phyloP scores from a whole-genome alignment of 805 yeast genomes.

The Starmerella vitae region DNA sequence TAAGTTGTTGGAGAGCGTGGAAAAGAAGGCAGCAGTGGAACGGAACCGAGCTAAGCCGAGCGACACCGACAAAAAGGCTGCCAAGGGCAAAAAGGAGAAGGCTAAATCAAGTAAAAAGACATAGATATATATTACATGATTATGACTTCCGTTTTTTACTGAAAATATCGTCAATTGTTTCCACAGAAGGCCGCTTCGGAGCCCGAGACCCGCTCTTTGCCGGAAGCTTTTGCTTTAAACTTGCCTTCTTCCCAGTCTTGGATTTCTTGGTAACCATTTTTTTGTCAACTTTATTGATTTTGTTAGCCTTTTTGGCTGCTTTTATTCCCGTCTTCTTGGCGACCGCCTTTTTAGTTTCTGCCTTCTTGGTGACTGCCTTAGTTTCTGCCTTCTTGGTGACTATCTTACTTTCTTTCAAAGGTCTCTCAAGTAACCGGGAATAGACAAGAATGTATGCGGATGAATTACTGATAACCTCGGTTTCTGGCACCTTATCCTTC shows the following conservation, averaged over 20 bases:
- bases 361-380: background rate
- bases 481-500: conserved; percentile 57
- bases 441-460: conserved; percentile 84
- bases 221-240: background rate
- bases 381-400: background rate
- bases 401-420: background rate
- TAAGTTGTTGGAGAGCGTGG: conserved; percentile 42
- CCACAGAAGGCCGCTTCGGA: conserved; percentile 14
- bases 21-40: conserved; percentile 56
- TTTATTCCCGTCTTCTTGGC: background rate
- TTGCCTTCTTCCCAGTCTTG: background rate
- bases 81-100: background rate
- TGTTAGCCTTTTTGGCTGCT: background rate
- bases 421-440: conserved; percentile 35
- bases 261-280: background rate
- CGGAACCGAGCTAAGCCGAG: conserved; percentile 35
- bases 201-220: background rate
- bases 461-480: conserved; percentile 64
- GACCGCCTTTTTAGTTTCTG: background rate
- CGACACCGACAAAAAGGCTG: conserved; percentile 4
- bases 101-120: background rate
- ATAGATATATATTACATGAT: background rate
- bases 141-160: conserved; percentile 3
- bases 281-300: background rate
- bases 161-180: conserved; percentile 24